Conservation (phyloP, 345 rosid genomes). For the Schrenkiella parvula region DNA sequence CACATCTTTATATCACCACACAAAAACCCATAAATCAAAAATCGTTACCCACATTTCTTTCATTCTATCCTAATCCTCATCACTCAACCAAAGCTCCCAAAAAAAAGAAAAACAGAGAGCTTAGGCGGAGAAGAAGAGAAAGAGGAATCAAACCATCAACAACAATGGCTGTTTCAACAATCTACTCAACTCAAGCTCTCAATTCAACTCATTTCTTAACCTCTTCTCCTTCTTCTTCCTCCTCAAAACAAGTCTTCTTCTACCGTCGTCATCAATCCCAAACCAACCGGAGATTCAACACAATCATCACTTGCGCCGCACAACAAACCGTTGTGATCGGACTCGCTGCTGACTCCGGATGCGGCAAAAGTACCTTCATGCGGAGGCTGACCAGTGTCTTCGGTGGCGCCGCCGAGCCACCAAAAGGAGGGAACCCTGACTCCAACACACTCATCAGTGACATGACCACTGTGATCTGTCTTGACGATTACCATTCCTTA, state of each 20-base stretch:
- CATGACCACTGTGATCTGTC: constrained; percentile 84
- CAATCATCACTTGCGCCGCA: constrained; percentile 57
- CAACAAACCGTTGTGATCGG: constrained; percentile 81
- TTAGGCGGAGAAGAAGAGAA: constrained; percentile 34
- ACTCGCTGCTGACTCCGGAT: constrained; percentile 91
- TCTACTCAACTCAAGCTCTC: constrained; percentile 66
- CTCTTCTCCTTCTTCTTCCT: constrained; percentile 44
- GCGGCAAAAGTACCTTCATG: constrained; percentile 95
- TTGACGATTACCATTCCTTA: constrained; percentile 89
- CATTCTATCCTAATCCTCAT: constrained; percentile 34
- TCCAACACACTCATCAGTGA: constrained; percentile 94
- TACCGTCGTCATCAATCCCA: constrained; percentile 35
- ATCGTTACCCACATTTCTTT: constrained; percentile 22
- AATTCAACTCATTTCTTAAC: constrained; percentile 64
- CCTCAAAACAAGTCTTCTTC: constrained; percentile 49
- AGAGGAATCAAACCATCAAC: background rate
- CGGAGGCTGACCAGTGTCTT: constrained; percentile 87
- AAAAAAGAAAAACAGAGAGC: constrained; percentile 19
- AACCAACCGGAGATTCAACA: constrained; percentile 34
- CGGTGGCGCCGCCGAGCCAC: constrained; percentile 95
- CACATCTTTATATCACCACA: constrained; percentile 26
- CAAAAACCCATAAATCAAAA: constrained; percentile 25
- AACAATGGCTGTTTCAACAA: constrained; percentile 70
- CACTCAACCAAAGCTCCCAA: constrained; percentile 31
- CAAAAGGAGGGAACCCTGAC: constrained; percentile 93